Evolutionary conservation across 2,329 filamentous ascomycete species (phyloP), one percentile per base, ranked within the genome.

Genomic region (Neurospora sp.): DNA sequence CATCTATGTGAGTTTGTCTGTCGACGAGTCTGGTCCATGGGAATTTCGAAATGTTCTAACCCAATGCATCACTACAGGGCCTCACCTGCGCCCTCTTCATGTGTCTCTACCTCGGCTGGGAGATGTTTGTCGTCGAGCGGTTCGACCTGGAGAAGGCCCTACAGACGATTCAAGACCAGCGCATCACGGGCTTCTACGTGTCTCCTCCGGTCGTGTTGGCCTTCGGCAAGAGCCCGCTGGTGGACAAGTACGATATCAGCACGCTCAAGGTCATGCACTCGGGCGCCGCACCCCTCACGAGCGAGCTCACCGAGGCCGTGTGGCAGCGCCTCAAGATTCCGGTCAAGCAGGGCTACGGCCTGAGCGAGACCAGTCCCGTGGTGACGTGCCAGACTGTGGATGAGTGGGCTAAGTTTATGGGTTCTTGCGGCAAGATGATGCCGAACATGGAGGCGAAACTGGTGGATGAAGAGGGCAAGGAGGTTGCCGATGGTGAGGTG

Each of bases 271-370:
- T 94, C 87, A 84, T 97, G 83, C 96, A 93, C 80, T 94, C 88
- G 0, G 95, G 92, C 33, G 95, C 94, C 0, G 94, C 95, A 0
- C 95, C 95, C 0, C 82, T 97, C 52, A 95, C 92, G 0, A 83
- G 84, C 39, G 93, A 97, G 72, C 86, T 98, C 2, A 91, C 95
- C 1, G 88, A 93, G 69, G 86, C 88, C 8, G 87, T 96, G 3
- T 92, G 92, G 83, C 80, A 86, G 23, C 88, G 93, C 8, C 87
- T 96, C 70, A 88, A 88, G 68, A 84, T 96, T 23, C 90, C 90
- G 2, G 88, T 97, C 71, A 97, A 97, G 83, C 95, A 98, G 81
- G 94, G 92, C 19, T 98, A 97, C 77, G 95, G 95, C 0, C 85
- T 98, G 5, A 93, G 89, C 5, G 95, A 98, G 82, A 96, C 93